A percentile compares a stretch with the other conserved stretches of the same genome.
Conservation (phyloP, 1,284 basidiomycete species). For the Cutaneotrichosporon spelunceum region DNA sequence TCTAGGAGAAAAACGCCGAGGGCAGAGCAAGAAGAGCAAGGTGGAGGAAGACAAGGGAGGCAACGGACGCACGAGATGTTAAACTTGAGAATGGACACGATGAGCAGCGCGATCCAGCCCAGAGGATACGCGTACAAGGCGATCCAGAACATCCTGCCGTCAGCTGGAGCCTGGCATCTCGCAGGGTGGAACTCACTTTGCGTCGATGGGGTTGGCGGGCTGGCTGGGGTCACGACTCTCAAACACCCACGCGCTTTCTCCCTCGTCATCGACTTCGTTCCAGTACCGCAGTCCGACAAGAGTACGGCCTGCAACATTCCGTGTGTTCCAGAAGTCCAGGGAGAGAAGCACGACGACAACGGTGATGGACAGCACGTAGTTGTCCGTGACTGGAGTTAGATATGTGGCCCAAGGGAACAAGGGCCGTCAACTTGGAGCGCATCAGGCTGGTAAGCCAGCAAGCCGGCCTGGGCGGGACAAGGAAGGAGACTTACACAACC, state of each 20-base stretch:
- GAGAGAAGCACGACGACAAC: slow-evolving; percentile 83
- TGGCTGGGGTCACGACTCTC: slow-evolving; percentile 90
- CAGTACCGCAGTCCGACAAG: slow-evolving; percentile 90
- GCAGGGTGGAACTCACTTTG: slow-evolving; percentile 55
- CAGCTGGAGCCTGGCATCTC: background rate
- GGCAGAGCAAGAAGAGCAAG: background rate
- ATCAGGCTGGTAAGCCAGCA: background rate
- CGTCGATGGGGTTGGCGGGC: slow-evolving; percentile 83
- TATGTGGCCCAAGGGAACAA: background rate
- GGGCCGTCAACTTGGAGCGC: background rate
- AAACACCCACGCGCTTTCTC: slow-evolving; percentile 93
- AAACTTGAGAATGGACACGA: slow-evolving; percentile 83
- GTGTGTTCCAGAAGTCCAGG: slow-evolving; percentile 95
- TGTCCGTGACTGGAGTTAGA: slow-evolving; percentile 63
- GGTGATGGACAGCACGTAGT: slow-evolving; percentile 90
- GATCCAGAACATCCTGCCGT: slow-evolving; percentile 54
- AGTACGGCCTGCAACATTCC: slow-evolving; percentile 88
- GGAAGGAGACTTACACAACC: slow-evolving; percentile 53
- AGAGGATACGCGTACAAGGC: slow-evolving; percentile 86
- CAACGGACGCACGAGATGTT: slow-evolving; percentile 63
- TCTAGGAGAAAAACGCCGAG: no score
- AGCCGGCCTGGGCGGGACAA: no score
- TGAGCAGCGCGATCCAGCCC: slow-evolving; percentile 77
- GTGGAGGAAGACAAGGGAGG: slow-evolving; percentile 31
- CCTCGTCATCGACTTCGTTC: slow-evolving; percentile 96